Evolutionary conservation across 2,329 filamentous ascomycete genomes (phyloP).

Genomic region (Hirsutella rhossiliensis): DNA sequence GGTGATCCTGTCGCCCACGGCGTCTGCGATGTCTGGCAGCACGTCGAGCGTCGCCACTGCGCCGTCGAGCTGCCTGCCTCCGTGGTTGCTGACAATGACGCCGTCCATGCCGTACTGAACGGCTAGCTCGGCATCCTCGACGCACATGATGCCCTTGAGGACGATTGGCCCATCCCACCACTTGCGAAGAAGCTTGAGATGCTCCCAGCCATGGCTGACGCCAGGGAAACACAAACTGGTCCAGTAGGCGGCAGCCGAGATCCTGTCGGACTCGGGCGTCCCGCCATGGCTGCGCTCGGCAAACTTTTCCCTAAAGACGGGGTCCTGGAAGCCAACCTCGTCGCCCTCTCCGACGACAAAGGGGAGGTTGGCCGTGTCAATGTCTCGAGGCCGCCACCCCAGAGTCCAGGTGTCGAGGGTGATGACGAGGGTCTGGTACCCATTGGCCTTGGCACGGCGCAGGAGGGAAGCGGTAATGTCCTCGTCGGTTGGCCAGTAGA

Average conservation of each 20-base stretch:
- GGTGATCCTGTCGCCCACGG: slow-evolving; percentile 44
- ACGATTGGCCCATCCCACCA: slow-evolving; percentile 45
- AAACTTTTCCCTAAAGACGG: slow-evolving; percentile 38
- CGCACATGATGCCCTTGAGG: slow-evolving; percentile 27
- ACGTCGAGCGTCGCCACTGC: slow-evolving; percentile 38
- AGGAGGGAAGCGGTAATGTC: slow-evolving; percentile 54
- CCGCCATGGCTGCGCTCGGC: slow-evolving; percentile 26
- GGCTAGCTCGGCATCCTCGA: slow-evolving; percentile 26
- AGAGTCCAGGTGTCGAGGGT: slow-evolving; percentile 62
- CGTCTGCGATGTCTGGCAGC: slow-evolving; percentile 33
- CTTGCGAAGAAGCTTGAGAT: slow-evolving; percentile 44
- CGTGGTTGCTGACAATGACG: slow-evolving; percentile 30
- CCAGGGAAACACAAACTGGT: slow-evolving; percentile 35
- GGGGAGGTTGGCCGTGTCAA: slow-evolving; percentile 49
- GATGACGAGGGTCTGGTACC: slow-evolving; percentile 55
- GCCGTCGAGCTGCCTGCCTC: slow-evolving; percentile 28
- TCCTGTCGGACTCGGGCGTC: slow-evolving; percentile 32
- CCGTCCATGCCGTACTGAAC: slow-evolving; percentile 24
- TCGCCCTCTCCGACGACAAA: slow-evolving; percentile 48
- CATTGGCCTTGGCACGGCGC: slow-evolving; percentile 44
- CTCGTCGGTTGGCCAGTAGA: slow-evolving; percentile 61
- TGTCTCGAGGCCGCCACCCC: slow-evolving; percentile 56
- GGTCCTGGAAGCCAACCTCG: slow-evolving; percentile 53
- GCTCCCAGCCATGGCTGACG: slow-evolving; percentile 42
- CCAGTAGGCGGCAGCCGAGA: slow-evolving; percentile 41